Conservation (phyloP, 306 rosid species). For the Casuarina cunninghamiana region DNA sequence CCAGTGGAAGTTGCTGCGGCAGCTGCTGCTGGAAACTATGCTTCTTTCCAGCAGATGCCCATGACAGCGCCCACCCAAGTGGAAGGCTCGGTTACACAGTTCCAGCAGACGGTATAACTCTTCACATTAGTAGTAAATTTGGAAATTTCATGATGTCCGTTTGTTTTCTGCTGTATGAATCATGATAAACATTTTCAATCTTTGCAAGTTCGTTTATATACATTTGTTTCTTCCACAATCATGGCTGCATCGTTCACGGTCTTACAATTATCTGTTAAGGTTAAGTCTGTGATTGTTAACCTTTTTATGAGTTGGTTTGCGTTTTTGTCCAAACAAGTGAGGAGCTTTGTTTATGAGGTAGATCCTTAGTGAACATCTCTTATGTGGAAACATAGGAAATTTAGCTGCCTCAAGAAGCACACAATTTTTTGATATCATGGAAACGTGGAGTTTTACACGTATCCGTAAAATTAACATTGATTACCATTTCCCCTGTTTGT, state of each 20-base stretch:
- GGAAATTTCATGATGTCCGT: not conserved
- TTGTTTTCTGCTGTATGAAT: slow-evolving; percentile 9
- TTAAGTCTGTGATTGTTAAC: not conserved
- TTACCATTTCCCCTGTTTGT: not conserved
- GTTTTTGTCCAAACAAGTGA: not conserved
- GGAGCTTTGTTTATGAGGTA: not conserved
- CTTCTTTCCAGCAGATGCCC: slow-evolving; percentile 73
- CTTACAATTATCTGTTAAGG: not conserved
- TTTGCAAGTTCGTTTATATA: not conserved
- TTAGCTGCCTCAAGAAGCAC: not conserved
- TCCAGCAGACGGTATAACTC: slow-evolving; percentile 62
- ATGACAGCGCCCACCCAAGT: slow-evolving; percentile 44
- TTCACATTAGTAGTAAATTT: not conserved
- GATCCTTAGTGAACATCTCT: not conserved
- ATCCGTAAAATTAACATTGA: too few species aligned
- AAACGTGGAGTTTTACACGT: not conserved
- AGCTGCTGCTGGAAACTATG: slow-evolving; percentile 73
- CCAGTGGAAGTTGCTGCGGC: slow-evolving; percentile 82
- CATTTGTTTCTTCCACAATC: not conserved
- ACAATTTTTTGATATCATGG: not conserved
- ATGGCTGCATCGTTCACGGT: not conserved
- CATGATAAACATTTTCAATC: not conserved
- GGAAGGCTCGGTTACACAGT: slow-evolving; percentile 54
- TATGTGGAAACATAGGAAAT: not conserved
- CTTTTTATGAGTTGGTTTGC: not conserved